Evolutionary conservation across 257 asterid genomes (phyloP), one percentile per base, ranked within the genome.

Genomic region (Cinchona pubescens): DNA sequence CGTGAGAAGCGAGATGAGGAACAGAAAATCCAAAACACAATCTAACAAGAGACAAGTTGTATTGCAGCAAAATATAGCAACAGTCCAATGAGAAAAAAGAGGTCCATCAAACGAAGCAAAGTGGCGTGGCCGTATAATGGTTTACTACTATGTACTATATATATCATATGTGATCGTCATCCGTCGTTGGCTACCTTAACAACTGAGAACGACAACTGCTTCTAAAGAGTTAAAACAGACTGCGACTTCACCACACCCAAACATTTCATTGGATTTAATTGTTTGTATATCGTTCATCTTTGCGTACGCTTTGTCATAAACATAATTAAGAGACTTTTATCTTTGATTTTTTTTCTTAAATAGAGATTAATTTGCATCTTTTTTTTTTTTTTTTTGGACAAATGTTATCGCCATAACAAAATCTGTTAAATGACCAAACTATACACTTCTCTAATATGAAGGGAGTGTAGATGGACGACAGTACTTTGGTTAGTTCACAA

Each of bases 1-100:
- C 82, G 85, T 69, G 82, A 82, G 72, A 49, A 64, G 79, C 46
- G 53, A 67, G 79, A 72, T 8, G 25, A 16, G 35, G n/a, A 49
- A 56, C 80, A 67, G 58, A 72, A 81, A 71, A 76, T 81, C 84
- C 74, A 76, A 76, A 74, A 35, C 67, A 27, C 55, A 72, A 76
- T 80, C 78, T 53, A 65, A 71, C 48, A 19, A 19, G 14, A 27
- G 25, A 67, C 14, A 67, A 34, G 7, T 60, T 43, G n/a, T 4
- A 16, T 27, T 42, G 72, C 58, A 43, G 58, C 72, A 67, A 67
- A 68, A 46, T 68, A 46, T 68, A 45, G 59, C 23, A 13, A 62
- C 40, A 71, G 62, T 45, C 77, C 81, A 71, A 53, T 29, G 29
- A 59, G 6, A 6, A n/a, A 64, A 14, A 10, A 45, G 2, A 25